A percentile compares a stretch with the other conserved stretches of the same genome.
Conservation (phyloP, 2,329 filamentous ascomycete genomes). For the Pseudopithomyces maydicus region DNA sequence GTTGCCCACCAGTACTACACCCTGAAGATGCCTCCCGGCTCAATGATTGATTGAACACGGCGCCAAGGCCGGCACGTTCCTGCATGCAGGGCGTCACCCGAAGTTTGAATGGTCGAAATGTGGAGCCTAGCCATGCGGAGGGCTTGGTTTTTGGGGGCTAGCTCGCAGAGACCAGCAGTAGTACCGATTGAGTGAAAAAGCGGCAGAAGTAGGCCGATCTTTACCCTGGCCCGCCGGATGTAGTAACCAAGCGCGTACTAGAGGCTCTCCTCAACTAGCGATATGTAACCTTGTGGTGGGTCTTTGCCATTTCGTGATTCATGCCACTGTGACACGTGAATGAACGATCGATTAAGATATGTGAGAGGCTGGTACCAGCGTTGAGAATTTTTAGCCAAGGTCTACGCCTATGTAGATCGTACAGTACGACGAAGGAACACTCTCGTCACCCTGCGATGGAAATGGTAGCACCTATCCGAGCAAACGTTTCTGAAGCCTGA, state of each 20-base stretch:
- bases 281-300: no score
- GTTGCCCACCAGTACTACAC: not conserved
- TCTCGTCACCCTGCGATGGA: no score
- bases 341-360: no score
- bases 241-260: not conserved
- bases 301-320: no score
- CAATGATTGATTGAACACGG: not conserved
- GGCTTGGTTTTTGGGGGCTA: not conserved
- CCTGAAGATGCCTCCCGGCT: not conserved
- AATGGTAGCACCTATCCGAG: no score
- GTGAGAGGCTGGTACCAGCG: no score
- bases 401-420: no score
- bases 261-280: no score
- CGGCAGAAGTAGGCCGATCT: not conserved
- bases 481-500: no score
- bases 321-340: no score
- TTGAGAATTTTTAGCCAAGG: no score
- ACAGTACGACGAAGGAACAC: no score
- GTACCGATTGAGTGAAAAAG: not conserved
- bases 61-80: not conserved
- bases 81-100: not conserved
- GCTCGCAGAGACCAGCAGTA: not conserved
- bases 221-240: not conserved
- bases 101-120: not conserved
- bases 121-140: not conserved